Conservation (phyloP, 208 protist species). For the Trypanosoma vivax region DNA sequence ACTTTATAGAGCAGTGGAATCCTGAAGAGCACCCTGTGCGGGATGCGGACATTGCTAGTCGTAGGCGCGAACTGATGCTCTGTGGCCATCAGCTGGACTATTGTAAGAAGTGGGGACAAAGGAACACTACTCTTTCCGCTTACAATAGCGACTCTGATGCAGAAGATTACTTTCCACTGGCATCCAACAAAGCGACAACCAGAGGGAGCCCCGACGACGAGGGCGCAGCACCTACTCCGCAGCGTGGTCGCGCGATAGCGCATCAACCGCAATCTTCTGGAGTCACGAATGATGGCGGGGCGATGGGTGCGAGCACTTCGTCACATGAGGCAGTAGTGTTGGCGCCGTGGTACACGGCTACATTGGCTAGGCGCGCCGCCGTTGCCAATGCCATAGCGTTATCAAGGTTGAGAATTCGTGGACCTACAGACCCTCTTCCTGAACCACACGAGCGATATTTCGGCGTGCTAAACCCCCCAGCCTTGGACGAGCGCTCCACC, state of each 20-base stretch:
- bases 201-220: not conserved
- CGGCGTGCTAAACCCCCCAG: slow-evolving; percentile 66
- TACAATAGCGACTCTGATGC: slow-evolving; percentile 11
- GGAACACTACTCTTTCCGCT: not conserved
- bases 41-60: slow-evolving; percentile 28
- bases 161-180: not conserved
- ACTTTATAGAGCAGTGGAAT: slow-evolving; percentile 66
- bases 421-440: slow-evolving; percentile 15
- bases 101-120: not conserved
- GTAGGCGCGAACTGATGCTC: slow-evolving; percentile 24
- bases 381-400: slow-evolving; percentile 1
- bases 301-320: not conserved
- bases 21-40: slow-evolving; percentile 46
- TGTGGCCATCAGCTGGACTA: slow-evolving; percentile 11
- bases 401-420: not conserved
- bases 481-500: slow-evolving; percentile 63
- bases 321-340: slow-evolving; percentile 14
- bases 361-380: slow-evolving; percentile 13
- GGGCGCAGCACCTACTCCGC: not conserved
- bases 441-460: slow-evolving; percentile 64
- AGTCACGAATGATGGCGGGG: slow-evolving; percentile 8
- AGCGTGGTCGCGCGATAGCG: not conserved
- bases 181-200: not conserved
- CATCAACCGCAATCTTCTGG: not conserved
- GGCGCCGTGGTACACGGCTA: slow-evolving; percentile 55